phyloP scores from a whole-genome alignment of 2,329 filamentous ascomycete species.

The Botrytis squamosa region DNA sequence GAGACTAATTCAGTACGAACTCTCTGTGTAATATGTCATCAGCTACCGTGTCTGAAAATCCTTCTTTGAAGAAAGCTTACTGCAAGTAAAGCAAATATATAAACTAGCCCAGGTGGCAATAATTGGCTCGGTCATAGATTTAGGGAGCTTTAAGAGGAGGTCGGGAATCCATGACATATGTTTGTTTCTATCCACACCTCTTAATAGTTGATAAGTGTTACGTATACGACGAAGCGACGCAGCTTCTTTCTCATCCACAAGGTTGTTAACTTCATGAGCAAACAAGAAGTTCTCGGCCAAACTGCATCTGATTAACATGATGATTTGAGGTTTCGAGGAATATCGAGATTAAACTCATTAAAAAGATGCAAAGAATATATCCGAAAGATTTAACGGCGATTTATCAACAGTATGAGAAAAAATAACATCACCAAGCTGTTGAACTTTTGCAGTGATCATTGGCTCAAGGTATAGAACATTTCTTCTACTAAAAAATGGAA shows the following conservation, averaged over 20 bases:
- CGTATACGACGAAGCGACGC: slow-evolving; percentile 2
- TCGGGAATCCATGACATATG: slow-evolving; percentile 20
- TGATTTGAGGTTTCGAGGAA: not conserved
- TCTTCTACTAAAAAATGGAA: too few relatives aligned
- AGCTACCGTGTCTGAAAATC: not conserved
- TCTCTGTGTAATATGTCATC: not conserved
- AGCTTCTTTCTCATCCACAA: slow-evolving; percentile 18
- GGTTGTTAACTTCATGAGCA: slow-evolving; percentile 18
- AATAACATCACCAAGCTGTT: too few relatives aligned
- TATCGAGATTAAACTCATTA: too few relatives aligned
- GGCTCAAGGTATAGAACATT: too few relatives aligned
- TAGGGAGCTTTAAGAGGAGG: slow-evolving; percentile 22
- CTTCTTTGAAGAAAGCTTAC: slow-evolving; percentile 1
- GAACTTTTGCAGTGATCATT: too few relatives aligned
- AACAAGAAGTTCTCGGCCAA: slow-evolving; percentile 23
- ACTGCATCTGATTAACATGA: not conserved
- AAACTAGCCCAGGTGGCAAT: not conserved
- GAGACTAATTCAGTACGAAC: slow-evolving; percentile 16
- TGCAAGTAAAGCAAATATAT: slow-evolving; percentile 24
- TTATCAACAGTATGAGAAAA: too few relatives aligned
- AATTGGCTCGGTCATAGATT: not conserved
- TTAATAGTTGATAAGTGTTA: slow-evolving; percentile 20
- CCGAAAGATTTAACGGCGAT: too few relatives aligned
- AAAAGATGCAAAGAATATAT: too few relatives aligned
- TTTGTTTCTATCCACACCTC: slow-evolving; percentile 2